Evolutionary conservation across 1,139 yeast species (phyloP).

Genomic region (Magnusiomyces tetraspermus): DNA sequence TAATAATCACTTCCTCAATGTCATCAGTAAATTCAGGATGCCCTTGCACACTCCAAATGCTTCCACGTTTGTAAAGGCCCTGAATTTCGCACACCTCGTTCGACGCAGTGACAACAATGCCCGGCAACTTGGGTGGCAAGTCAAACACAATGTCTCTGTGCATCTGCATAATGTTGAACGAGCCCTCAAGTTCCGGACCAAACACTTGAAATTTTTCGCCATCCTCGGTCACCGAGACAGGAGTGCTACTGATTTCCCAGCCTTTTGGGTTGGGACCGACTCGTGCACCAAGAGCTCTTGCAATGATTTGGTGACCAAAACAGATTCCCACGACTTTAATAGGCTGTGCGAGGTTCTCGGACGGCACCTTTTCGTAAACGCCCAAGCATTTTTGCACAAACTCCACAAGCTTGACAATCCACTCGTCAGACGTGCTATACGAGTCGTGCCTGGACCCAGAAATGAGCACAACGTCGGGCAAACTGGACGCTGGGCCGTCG

Average conservation of each 20-base stretch:
- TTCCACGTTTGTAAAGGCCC: constrained; percentile 45
- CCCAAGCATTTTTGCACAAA: background rate
- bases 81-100: constrained; percentile 51
- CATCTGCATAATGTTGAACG: constrained; percentile 45
- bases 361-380: background rate
- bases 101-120: constrained; percentile 35
- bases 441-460: background rate
- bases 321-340: constrained; percentile 48
- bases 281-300: constrained; percentile 52
- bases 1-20: constrained; percentile 26
- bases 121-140: constrained; percentile 28
- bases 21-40: constrained; percentile 70
- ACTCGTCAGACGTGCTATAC: background rate
- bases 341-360: background rate
- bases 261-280: constrained; percentile 53
- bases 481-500: constrained; percentile 21
- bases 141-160: constrained; percentile 64
- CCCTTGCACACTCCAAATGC: constrained; percentile 67
- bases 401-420: background rate
- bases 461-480: constrained; percentile 6
- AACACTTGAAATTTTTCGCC: constrained; percentile 33
- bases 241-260: constrained; percentile 63
- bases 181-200: background rate
- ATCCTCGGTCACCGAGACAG: constrained; percentile 39
- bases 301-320: constrained; percentile 79